phyloP scores from a whole-genome alignment of 164 flowering plant genomes.

The Stephania japonica region DNA sequence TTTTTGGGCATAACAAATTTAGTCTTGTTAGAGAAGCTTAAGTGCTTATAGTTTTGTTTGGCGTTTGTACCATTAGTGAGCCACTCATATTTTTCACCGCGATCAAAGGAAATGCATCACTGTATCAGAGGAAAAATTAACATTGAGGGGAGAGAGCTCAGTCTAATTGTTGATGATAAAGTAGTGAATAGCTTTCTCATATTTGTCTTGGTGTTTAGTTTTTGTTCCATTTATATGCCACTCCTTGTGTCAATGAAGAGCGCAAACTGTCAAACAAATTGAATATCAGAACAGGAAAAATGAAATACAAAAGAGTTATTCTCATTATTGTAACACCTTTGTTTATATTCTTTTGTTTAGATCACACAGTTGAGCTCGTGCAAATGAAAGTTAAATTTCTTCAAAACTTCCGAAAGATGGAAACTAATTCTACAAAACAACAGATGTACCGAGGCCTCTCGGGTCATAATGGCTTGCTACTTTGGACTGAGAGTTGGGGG shows the following conservation, averaged over 20 bases:
- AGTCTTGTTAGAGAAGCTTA: not conserved
- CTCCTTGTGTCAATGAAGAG: not conserved
- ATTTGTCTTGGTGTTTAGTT: not conserved
- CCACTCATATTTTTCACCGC: not conserved
- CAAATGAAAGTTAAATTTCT: not conserved
- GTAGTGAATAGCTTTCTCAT: not conserved
- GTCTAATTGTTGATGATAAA: not conserved
- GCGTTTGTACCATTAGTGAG: not conserved
- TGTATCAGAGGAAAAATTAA: not conserved
- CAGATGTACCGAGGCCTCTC: not conserved
- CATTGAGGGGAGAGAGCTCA: not conserved
- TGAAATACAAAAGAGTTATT: not conserved
- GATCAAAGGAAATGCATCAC: not conserved
- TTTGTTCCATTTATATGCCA: not conserved
- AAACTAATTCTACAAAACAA: not conserved
- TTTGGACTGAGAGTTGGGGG: not conserved
- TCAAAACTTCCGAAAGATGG: constrained; percentile 10
- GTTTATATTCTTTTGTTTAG: not conserved
- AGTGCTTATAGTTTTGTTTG: not conserved
- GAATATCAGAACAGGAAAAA: not conserved
- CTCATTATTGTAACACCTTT: not conserved
- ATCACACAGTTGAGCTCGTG: not conserved
- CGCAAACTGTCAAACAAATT: not conserved
- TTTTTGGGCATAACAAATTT: not conserved
- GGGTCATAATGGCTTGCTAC: not conserved